Evolutionary conservation across 441 rosid species (phyloP).

Genomic region (Croton setiger): DNA sequence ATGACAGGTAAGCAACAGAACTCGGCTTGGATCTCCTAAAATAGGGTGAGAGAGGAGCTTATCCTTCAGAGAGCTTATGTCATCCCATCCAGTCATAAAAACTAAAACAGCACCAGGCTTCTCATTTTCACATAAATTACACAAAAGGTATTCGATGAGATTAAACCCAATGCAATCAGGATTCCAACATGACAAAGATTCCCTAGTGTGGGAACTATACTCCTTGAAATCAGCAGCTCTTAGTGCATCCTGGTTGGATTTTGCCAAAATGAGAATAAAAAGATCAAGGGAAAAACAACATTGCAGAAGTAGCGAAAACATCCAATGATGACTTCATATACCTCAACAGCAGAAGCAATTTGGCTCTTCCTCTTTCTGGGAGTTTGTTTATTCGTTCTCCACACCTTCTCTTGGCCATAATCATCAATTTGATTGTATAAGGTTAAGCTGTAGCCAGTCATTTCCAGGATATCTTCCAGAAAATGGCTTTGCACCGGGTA

Average conservation of each 20-base stretch:
- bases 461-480: constrained; percentile 78
- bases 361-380: constrained; percentile 85
- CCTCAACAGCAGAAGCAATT: constrained; percentile 88
- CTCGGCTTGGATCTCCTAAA: constrained; percentile 66
- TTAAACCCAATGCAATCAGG: constrained; percentile 93
- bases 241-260: constrained; percentile 60
- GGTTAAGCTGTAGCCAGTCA: constrained; percentile 67
- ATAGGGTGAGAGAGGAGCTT: constrained; percentile 65
- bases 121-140: constrained; percentile 64
- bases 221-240: constrained; percentile 62
- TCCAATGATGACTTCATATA: constrained; percentile 22
- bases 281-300: constrained; percentile 18
- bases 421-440: constrained; percentile 80
- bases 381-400: constrained; percentile 81
- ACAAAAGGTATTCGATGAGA: constrained; percentile 71
- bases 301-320: constrained; percentile 2
- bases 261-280: constrained; percentile 19
- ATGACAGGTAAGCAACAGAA: constrained; percentile 83
- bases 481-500: constrained; percentile 66
- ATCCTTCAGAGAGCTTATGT: constrained; percentile 80
- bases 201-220: constrained; percentile 54
- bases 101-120: constrained; percentile 78
- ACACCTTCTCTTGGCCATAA: constrained; percentile 82
- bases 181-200: constrained; percentile 83
- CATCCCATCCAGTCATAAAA: constrained; percentile 98